Evolutionary conservation across 441 rosid species (phyloP), one percentile per base, ranked within the genome.

Genomic region (Manihot esculenta): DNA sequence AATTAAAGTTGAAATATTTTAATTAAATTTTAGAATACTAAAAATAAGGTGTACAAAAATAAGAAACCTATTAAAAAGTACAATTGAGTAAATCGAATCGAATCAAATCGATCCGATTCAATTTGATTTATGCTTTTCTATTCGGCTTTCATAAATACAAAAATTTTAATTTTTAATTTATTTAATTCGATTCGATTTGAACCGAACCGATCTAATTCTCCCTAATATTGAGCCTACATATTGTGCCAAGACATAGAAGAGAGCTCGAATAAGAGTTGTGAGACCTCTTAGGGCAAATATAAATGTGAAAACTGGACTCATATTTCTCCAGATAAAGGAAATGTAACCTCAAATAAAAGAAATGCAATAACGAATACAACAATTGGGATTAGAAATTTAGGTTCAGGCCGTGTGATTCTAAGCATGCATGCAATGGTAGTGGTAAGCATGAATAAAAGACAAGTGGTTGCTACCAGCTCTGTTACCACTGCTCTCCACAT

Each of bases 401-500:
- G 84, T 2, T 80, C 81, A 7, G 80, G 1, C 12, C 72, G 11
- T 79, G 66, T 1, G 81, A 78, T 49, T 86, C 81, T 73, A 80
- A 60, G 71, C 87, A 80, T 5, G 85, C 65, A 21, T n/a, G 80
- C 59, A 2, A 79, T 78, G 44, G 74, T 24, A 12, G 70, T 65
- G 64, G 82, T 72, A 11, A 86, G 69, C 11, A 82, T 71, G 66
- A 86, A 82, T 33, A 79, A 35, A 13, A 86, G 70, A 50, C 58
- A 72, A 42, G 78, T 72, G 8, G 86, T 74, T 55, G 82, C 87
- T 49, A 84, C 77, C 20, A 80, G 51, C 74, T 86, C 87, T 0
- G 85, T 74, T 0, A 78, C 15, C 54, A 83, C 74, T 65, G 86
- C 87, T 23, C 77, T 76, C 84, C 86, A 86, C 85, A 86, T 76